These are phyloP conservation scores for Draba incana DNA, from an alignment of 345 rosid genomes.

Conservation along the genomic window DNA sequence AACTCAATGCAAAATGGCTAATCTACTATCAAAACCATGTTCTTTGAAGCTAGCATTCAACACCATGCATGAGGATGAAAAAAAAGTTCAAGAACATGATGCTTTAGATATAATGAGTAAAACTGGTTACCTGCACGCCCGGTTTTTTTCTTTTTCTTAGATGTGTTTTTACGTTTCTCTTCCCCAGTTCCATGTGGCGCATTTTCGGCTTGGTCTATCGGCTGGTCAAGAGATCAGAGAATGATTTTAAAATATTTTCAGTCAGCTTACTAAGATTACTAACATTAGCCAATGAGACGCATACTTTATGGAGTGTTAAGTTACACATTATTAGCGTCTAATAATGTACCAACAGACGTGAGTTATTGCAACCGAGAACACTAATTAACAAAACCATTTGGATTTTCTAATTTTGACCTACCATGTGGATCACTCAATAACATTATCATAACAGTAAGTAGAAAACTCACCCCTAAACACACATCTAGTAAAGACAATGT, in stretches of 20 bases:
- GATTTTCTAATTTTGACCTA: too few relatives aligned
- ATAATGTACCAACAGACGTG: not conserved
- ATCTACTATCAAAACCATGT: not conserved
- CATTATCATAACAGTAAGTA: not conserved
- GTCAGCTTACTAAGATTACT: not conserved
- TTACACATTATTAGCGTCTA: not conserved
- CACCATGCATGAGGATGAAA: too few relatives aligned
- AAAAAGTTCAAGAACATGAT: not conserved
- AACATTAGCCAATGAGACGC: not conserved
- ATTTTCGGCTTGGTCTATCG: conserved; percentile 38
- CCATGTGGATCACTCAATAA: not conserved
- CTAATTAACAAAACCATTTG: not conserved
- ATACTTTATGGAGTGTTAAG: not conserved
- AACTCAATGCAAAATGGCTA: not conserved
- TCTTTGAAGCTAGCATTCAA: not conserved
- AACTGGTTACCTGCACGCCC: conserved; percentile 48
- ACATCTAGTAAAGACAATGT: not conserved
- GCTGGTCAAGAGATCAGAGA: conserved; percentile 44
- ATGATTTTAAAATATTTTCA: conserved; percentile 15
- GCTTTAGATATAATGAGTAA: conserved; percentile 5
- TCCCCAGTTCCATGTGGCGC: conserved; percentile 42
- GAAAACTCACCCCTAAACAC: not conserved
- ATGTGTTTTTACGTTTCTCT: conserved; percentile 41
- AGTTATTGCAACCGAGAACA: not conserved
- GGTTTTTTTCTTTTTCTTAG: conserved; percentile 47